Evolutionary conservation across 768 basidiomycete genomes (phyloP), one percentile per base, ranked within the genome.

Genomic region (Lyophyllum decastes): DNA sequence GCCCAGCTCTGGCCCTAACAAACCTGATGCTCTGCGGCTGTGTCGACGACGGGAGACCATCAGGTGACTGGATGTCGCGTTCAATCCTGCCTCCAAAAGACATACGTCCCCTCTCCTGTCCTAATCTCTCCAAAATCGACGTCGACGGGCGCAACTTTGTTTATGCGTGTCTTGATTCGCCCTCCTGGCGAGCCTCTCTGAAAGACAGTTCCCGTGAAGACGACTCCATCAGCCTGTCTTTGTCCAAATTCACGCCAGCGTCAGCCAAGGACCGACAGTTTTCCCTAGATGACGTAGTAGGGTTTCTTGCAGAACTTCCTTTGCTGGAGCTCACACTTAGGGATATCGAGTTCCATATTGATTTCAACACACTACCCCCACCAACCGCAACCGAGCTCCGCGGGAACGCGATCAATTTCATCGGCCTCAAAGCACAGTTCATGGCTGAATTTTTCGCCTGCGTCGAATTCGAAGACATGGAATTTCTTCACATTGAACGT

Each of bases 11-110:
- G 19, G 30, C 33, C 44, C 46, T 63, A 24, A 27, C 30, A 11
- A 17, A 54, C 22, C 54, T 60, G 22, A 57, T 43, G 38, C 50
- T 67, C 26, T 57, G 62, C 14, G 64, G 60, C 22, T 55, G 58
- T 33, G 25, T 54, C 16, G 62, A 65, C 34, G 66, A 67, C 34
- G 61, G 21, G 30, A 33, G 17, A 30, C 26, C 14, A 7, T 33
- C 48, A 2, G 48, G 48, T 7, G 16, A 35, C 26, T 9, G 30
- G 11, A 50, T 5, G 33, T 34, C 33, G 11, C n/a, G 2, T 14
- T 34, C 49, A 1, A n/a, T n/a, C 30, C 17, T 48, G 27, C 47
- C 26, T 9, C 24, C 22, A 2, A 46, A 14, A 7, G n/a, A 46
- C 16, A 11, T 16, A 12, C 11, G 25, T 22, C 45, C 45, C 11